phyloP scores from a whole-genome alignment of 208 protist species.

The Vickermania ingenoplastis region DNA sequence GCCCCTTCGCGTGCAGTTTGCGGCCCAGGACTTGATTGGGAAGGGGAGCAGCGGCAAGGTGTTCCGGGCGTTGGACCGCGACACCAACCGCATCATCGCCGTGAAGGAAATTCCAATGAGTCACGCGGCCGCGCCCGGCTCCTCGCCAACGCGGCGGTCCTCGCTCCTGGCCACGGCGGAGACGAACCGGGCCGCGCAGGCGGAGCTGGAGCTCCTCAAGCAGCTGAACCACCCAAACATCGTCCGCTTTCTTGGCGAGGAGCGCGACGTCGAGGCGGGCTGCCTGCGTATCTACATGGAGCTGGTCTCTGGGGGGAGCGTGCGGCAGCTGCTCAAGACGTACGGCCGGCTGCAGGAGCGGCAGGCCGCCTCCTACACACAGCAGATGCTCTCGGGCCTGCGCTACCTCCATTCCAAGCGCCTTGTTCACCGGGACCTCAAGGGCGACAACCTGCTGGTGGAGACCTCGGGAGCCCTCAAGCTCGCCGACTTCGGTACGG shows the following conservation, averaged over 20 bases:
- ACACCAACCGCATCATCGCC: conserved; percentile 83
- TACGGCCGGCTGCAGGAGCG: conserved; percentile 75
- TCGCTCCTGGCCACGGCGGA: conserved; percentile 2
- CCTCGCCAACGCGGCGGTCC: neutral
- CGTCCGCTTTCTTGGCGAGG: conserved; percentile 77
- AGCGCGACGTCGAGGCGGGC: conserved; percentile 34
- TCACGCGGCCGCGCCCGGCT: neutral
- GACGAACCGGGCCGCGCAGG: conserved; percentile 26
- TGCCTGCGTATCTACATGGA: conserved; percentile 89
- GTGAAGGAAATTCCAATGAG: conserved; percentile 77
- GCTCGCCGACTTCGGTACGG: conserved; percentile 80
- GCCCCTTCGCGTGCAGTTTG: conserved; percentile 37
- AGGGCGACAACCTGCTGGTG: conserved; percentile 88
- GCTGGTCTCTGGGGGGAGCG: conserved; percentile 84
- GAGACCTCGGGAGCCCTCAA: conserved; percentile 64
- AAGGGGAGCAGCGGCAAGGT: conserved; percentile 83
- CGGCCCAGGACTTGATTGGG: conserved; percentile 68
- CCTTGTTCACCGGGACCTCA: conserved; percentile 89
- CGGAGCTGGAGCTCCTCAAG: conserved; percentile 70
- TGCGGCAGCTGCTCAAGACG: conserved; percentile 61
- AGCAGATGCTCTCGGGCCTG: conserved; percentile 77
- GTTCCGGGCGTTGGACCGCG: conserved; percentile 77
- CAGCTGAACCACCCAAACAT: conserved; percentile 88
- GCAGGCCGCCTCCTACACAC: conserved; percentile 56
- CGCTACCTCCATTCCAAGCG: conserved; percentile 70